phyloP scores from a whole-genome alignment of 2,329 filamentous ascomycete species.

The Dactylonectria macrodidyma region DNA sequence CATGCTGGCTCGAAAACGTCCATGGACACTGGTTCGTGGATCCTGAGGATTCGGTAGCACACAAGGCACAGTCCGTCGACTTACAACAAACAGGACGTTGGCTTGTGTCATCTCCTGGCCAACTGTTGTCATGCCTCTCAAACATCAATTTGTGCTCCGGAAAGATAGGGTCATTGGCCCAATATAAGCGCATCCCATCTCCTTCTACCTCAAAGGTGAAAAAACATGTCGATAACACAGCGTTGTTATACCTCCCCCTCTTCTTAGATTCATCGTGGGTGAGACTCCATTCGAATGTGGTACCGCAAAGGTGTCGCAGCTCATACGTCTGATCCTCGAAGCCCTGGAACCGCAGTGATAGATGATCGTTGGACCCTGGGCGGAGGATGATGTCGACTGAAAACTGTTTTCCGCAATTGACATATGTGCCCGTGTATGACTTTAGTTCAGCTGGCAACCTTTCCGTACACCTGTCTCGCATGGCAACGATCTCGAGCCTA shows the following conservation, averaged over 20 bases:
- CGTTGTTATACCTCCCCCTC: constrained; percentile 8
- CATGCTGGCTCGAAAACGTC: too few species aligned
- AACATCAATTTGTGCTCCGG: background rate
- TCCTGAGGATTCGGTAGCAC: too few species aligned
- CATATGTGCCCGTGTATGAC: background rate
- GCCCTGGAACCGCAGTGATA: background rate
- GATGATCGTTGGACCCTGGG: background rate
- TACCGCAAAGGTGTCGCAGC: background rate
- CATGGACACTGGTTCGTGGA: too few species aligned
- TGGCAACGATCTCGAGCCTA: background rate
- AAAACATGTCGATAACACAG: background rate
- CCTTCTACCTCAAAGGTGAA: background rate
- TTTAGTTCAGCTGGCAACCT: background rate
- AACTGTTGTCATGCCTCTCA: background rate
- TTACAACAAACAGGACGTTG: too few species aligned
- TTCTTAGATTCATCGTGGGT: constrained; percentile 10
- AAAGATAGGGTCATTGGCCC: background rate
- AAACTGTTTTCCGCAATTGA: background rate
- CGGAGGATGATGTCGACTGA: background rate
- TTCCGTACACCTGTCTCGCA: background rate
- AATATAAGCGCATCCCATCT: background rate
- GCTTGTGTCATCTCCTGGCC: too few species aligned
- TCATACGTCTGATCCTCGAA: constrained; percentile 7
- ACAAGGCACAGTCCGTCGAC: too few species aligned
- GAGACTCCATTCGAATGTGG: background rate